These are phyloP conservation scores for Neopestalotiopsis sp. DNA, from an alignment of 2,329 filamentous ascomycete species.

Conservation along the genomic window DNA sequence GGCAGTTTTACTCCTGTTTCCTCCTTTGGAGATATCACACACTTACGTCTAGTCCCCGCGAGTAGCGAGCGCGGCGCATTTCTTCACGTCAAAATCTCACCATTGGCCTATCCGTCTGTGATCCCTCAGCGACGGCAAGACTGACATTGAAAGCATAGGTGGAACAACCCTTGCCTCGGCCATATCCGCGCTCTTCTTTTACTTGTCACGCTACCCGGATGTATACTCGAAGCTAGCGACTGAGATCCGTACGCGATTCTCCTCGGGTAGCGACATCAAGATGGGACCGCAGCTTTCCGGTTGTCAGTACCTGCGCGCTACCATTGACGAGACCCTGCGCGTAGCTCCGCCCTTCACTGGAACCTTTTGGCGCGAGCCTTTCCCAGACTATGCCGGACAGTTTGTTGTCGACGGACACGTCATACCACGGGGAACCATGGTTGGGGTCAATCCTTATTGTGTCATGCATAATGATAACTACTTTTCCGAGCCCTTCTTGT, in stretches of 20 bases:
- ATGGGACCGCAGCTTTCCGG: constrained; percentile 35
- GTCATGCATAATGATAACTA: constrained; percentile 39
- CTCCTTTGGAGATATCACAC: too few relatives aligned
- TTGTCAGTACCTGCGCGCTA: constrained; percentile 48
- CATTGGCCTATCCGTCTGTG: too few relatives aligned
- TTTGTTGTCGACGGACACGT: constrained; percentile 27
- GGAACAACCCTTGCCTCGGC: constrained; percentile 38
- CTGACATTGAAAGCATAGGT: neutral
- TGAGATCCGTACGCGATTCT: constrained; percentile 41
- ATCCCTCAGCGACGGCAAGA: too few relatives aligned
- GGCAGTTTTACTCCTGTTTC: too few relatives aligned
- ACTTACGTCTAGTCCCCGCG: too few relatives aligned
- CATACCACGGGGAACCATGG: constrained; percentile 37
- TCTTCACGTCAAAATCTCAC: too few relatives aligned
- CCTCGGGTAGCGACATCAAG: constrained; percentile 32
- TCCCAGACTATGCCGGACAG: constrained; percentile 17
- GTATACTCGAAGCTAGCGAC: constrained; percentile 31
- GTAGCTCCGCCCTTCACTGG: constrained; percentile 46
- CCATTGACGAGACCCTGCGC: constrained; percentile 51
- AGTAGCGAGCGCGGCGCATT: too few relatives aligned
- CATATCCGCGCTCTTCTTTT: constrained; percentile 39
- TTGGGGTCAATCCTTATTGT: constrained; percentile 39
- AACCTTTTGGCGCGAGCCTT: constrained; percentile 35
- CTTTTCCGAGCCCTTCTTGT: constrained; percentile 32
- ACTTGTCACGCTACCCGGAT: constrained; percentile 35